Evolutionary conservation across 2,329 filamentous ascomycete species (phyloP).

Genomic region (Neoscytalidium dimidiatum): DNA sequence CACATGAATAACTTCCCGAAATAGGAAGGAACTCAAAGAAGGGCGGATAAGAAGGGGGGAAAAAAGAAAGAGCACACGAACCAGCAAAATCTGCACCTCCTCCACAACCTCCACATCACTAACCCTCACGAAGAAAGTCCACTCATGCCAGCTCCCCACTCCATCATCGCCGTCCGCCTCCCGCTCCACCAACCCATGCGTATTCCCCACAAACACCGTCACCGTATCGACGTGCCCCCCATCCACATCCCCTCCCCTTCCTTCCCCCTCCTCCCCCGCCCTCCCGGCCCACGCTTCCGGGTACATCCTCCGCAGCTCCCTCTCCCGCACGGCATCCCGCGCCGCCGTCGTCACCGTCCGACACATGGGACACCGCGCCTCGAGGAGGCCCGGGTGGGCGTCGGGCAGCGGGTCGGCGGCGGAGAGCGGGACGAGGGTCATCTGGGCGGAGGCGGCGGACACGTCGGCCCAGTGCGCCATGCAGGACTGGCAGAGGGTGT

Average conservation of each 20-base stretch:
- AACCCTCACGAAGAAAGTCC: slow-evolving; percentile 49
- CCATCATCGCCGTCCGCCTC: slow-evolving; percentile 16
- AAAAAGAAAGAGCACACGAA: slow-evolving; percentile 16
- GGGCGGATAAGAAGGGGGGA: too few relatives aligned
- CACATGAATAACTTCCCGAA: too few relatives aligned
- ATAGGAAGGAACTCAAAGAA: not conserved
- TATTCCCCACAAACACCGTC: slow-evolving; percentile 49
- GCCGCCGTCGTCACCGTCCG: slow-evolving; percentile 41
- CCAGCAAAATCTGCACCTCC: slow-evolving; percentile 43
- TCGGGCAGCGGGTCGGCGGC: slow-evolving; percentile 31
- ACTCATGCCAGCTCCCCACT: slow-evolving; percentile 43
- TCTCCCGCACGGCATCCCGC: slow-evolving; percentile 29
- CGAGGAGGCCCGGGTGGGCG: slow-evolving; percentile 28
- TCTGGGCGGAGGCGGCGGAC: slow-evolving; percentile 39
- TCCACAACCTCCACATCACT: slow-evolving; percentile 48
- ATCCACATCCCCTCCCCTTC: slow-evolving; percentile 26
- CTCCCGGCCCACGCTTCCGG: slow-evolving; percentile 25
- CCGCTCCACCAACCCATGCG: slow-evolving; percentile 34
- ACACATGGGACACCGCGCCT: slow-evolving; percentile 50
- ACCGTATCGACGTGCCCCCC: slow-evolving; percentile 38
- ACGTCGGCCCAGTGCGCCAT: slow-evolving; percentile 50
- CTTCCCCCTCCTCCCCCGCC: slow-evolving; percentile 28
- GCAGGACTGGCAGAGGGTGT: slow-evolving; percentile 45
- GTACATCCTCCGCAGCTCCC: slow-evolving; percentile 37
- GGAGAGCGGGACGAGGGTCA: slow-evolving; percentile 44